These are phyloP conservation scores for Exophiala dermatitidis DNA, from an alignment of 2,329 filamentous ascomycete genomes.

Conservation along the genomic window DNA sequence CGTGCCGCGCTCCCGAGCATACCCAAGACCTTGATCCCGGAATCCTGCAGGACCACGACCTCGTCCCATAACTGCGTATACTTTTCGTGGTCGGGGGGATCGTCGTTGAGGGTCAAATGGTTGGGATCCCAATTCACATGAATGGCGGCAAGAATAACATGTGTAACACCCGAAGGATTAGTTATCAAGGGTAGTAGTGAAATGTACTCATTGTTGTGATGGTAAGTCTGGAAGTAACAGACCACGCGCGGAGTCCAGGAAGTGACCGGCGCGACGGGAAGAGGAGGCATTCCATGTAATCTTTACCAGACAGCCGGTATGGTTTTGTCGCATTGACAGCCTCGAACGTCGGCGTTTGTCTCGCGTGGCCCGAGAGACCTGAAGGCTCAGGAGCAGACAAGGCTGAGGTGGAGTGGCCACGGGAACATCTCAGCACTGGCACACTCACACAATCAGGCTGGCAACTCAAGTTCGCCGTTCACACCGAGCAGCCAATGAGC, in stretches of 20 bases:
- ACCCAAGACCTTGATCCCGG: constrained; percentile 70
- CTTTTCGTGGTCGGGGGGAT: constrained; percentile 58
- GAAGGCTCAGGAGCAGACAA: background rate
- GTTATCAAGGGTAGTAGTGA: constrained; percentile 56
- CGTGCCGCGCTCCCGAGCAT: constrained; percentile 82
- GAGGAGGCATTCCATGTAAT: background rate
- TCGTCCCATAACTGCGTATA: constrained; percentile 74
- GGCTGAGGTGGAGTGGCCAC: background rate
- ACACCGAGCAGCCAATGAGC: too few species aligned
- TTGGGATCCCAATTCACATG: constrained; percentile 66
- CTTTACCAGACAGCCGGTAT: too few species aligned
- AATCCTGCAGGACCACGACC: constrained; percentile 60
- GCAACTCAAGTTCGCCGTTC: too few species aligned
- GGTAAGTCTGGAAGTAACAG: constrained; percentile 59
- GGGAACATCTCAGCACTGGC: too few species aligned
- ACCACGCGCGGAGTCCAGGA: constrained; percentile 34
- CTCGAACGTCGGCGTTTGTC: background rate
- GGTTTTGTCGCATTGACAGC: too few species aligned
- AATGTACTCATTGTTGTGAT: constrained; percentile 47
- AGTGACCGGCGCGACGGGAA: constrained; percentile 1
- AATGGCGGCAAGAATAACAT: constrained; percentile 79
- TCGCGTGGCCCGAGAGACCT: too few species aligned
- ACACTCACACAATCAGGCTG: too few species aligned
- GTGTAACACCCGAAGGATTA: constrained; percentile 57
- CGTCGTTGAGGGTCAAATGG: constrained; percentile 72